Evolutionary conservation across 148 eudicot species (phyloP), one percentile per base, ranked within the genome.

Genomic region (Polygonum maritimum): DNA sequence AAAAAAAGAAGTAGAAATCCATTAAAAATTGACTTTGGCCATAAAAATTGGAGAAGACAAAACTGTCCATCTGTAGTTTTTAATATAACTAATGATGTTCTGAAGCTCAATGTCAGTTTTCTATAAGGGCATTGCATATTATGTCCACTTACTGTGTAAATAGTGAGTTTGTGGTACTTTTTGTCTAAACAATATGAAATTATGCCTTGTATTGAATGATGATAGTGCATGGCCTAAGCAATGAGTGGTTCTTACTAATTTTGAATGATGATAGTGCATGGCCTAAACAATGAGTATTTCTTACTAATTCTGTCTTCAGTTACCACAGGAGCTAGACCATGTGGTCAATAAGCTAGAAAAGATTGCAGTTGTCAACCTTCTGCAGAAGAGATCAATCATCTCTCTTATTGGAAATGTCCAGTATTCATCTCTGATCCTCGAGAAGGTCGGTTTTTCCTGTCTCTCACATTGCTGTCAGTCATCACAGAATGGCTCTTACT

Each of bases 371-470:
- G 94, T 95, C 54, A 89, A 92, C 75, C 87, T 95, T 62, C 89
- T 89, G 57, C 94, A 92, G 84, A 70, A 86, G 33, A 83, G 97
- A 85, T 89, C 96, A 58, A 95, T 92, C 58, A 90, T 95, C 71
- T 92, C 99, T 69, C 96, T 95, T 76, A 95, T 92, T 62, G 96
- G 98, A 65, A 92, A 95, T 82, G 96, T 92, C 65, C 91, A 95
- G 76, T 88, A 88, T 85, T 92, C 99, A 22, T 95, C 99, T 47
- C 54, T 86, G 71, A 89, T 95, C 80, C 83, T 92, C 41, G 99
- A 92, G 82, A 90, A 90, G 96, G 99, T 95, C 65, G 38, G 7
- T 76, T 45, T 26, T 60, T 16, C 70, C 65, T 63, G 1, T 31
- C 48, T 18, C 39, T 8, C 52, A 7, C 14, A 71, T 71, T 7